phyloP scores from a whole-genome alignment of 805 yeast genomes.

The Candida piceae region DNA sequence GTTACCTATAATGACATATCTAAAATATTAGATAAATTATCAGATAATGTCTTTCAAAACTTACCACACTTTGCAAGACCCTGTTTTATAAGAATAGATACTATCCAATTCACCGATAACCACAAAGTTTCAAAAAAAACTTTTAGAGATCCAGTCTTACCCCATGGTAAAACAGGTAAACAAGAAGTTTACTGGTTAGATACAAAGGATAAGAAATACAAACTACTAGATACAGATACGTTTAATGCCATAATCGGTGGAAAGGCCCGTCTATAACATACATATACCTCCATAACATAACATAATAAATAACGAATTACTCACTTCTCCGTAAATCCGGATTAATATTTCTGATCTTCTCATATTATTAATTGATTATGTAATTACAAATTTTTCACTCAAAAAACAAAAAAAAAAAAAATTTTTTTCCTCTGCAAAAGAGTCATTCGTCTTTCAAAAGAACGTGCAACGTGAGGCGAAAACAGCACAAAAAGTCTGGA shows the following conservation, averaged over 20 bases:
- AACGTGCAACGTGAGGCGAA: too few species aligned
- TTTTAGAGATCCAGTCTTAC: slow-evolving; percentile 62
- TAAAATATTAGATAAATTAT: slow-evolving; percentile 37
- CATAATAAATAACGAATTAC: too few species aligned
- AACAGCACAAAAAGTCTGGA: too few species aligned
- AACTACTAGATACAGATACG: slow-evolving; percentile 46
- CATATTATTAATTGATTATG: too few species aligned
- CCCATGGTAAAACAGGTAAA: slow-evolving; percentile 56
- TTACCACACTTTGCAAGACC: slow-evolving; percentile 88
- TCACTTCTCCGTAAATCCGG: too few species aligned
- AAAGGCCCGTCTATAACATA: slow-evolving; percentile 17
- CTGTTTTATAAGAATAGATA: slow-evolving; percentile 65
- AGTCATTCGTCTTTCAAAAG: too few species aligned
- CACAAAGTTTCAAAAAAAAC: slow-evolving; percentile 73
- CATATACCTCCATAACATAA: too few species aligned
- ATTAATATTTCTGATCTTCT: too few species aligned
- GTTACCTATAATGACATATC: too few species aligned
- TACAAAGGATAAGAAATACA: slow-evolving; percentile 40
- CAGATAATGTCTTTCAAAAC: slow-evolving; percentile 32
- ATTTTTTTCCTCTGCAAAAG: too few species aligned
- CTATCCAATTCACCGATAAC: slow-evolving; percentile 67
- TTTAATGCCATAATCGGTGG: slow-evolving; percentile 41
- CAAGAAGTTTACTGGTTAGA: slow-evolving; percentile 73
- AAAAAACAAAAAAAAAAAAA: too few species aligned
- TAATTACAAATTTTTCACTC: too few species aligned